Percentiles rank a stretch among this genome's conserved stretches.
These are phyloP conservation scores for Pseudophaeomoniella oleicola DNA, from an alignment of 2,329 filamentous ascomycete species.

Conservation along the genomic window DNA sequence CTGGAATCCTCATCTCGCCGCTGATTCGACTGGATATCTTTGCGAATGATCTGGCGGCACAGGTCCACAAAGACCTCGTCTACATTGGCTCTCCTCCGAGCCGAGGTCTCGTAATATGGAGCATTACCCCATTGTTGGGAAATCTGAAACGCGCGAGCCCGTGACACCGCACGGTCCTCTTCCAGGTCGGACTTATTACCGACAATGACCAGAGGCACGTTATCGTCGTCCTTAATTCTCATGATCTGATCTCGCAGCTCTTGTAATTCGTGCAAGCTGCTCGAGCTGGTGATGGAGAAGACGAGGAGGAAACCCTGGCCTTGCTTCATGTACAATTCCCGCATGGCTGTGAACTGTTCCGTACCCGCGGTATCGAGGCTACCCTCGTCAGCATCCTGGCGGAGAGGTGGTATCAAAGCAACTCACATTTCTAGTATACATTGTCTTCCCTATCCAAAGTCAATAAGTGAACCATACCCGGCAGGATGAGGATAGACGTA, in stretches of 20 bases:
- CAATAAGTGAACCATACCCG: conserved; percentile 15
- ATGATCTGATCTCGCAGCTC: conserved; percentile 79
- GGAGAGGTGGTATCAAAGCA: background rate
- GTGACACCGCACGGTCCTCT: conserved; percentile 65
- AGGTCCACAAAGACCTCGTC: conserved; percentile 81
- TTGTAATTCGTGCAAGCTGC: conserved; percentile 68
- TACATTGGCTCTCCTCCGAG: conserved; percentile 69
- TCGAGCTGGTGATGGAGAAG: conserved; percentile 76
- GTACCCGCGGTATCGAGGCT: conserved; percentile 82
- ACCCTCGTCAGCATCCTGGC: conserved; percentile 6
- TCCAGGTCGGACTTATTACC: conserved; percentile 87
- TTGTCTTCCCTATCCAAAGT: conserved; percentile 54
- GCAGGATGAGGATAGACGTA: conserved; percentile 18
- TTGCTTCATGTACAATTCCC: conserved; percentile 85
- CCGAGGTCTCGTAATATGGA: conserved; percentile 84
- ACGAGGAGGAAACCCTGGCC: conserved; percentile 84
- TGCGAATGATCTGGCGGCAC: conserved; percentile 67
- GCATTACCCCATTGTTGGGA: conserved; percentile 77
- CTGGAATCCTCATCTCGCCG: conserved; percentile 17
- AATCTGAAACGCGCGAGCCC: conserved; percentile 66
- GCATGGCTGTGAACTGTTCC: conserved; percentile 58
- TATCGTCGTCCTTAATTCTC: conserved; percentile 78
- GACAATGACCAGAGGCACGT: conserved; percentile 75
- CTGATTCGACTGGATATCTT: conserved; percentile 35
- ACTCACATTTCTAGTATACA: conserved; percentile 78